phyloP scores from a whole-genome alignment of 805 yeast genomes.

The Starmerella khaoyaiensis region DNA sequence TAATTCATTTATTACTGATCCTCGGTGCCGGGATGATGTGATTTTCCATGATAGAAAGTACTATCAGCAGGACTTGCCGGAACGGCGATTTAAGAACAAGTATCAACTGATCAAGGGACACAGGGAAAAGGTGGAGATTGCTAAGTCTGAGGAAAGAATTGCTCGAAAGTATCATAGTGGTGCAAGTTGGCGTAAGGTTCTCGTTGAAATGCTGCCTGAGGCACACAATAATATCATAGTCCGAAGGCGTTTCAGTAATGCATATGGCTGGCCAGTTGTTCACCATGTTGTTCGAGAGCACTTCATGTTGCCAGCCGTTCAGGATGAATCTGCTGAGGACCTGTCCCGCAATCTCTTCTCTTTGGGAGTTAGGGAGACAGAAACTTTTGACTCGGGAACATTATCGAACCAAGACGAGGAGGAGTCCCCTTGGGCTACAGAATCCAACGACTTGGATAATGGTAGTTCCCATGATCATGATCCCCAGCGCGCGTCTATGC shows the following conservation, averaged over 20 bases:
- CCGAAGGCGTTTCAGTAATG: constrained; percentile 76
- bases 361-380: neutral
- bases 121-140: constrained; percentile 25
- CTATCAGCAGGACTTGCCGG: constrained; percentile 51
- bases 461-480: constrained; percentile 9
- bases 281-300: constrained; percentile 63
- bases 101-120: constrained; percentile 7
- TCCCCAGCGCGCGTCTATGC: constrained; percentile 15
- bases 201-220: constrained; percentile 76
- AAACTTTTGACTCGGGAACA: no score
- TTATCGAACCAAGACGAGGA: neutral
- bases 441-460: constrained; percentile 8
- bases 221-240: constrained; percentile 92
- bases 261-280: constrained; percentile 92
- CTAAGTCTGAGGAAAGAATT: constrained; percentile 54
- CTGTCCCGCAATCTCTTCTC: neutral
- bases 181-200: constrained; percentile 81
- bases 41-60: constrained; percentile 78
- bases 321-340: neutral
- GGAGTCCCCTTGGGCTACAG: constrained; percentile 12
- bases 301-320: constrained; percentile 28
- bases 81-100: constrained; percentile 28
- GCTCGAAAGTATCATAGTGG: constrained; percentile 80
- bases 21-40: constrained; percentile 46
- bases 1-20: constrained; percentile 51